These are phyloP conservation scores for Dothistroma pini DNA, from an alignment of 2,329 filamentous ascomycete species.

Conservation along the genomic window DNA sequence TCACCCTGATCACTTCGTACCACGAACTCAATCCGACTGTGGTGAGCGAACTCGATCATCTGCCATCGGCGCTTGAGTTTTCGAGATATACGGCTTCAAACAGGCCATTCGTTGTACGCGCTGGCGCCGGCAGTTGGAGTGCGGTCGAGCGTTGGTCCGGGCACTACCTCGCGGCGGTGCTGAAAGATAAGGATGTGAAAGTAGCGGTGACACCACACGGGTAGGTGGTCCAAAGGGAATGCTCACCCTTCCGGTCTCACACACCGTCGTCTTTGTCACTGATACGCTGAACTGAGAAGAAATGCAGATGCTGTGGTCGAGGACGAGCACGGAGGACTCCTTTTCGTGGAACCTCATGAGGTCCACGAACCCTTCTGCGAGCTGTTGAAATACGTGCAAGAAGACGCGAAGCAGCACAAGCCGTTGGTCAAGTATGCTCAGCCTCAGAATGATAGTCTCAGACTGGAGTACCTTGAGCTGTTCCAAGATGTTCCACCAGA, in stretches of 20 bases:
- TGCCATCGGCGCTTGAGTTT: constrained; percentile 73
- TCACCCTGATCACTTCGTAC: constrained; percentile 60
- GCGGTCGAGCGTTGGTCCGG: constrained; percentile 62
- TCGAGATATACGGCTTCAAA: constrained; percentile 73
- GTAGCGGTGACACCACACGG: constrained; percentile 74
- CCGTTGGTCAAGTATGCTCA: constrained; percentile 64
- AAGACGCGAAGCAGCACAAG: constrained; percentile 35
- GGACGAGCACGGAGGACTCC: constrained; percentile 49
- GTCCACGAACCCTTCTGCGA: constrained; percentile 58
- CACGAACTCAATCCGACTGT: constrained; percentile 64
- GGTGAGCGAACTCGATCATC: constrained; percentile 58
- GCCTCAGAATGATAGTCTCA: constrained; percentile 80
- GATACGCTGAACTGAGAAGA: constrained; percentile 42
- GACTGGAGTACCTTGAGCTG: constrained; percentile 64
- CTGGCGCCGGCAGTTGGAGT: constrained; percentile 59
- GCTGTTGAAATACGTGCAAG: constrained; percentile 60
- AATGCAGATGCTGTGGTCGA: constrained; percentile 60
- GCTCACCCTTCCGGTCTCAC: background rate
- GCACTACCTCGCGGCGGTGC: constrained; percentile 53
- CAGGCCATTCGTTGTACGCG: constrained; percentile 67
- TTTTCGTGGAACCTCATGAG: constrained; percentile 70
- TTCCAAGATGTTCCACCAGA: constrained; percentile 59
- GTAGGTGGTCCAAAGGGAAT: constrained; percentile 40
- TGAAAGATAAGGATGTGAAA: constrained; percentile 60
- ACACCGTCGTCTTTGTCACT: constrained; percentile 1